Evolutionary conservation across 176 grass and related monocot genomes (phyloP).

Genomic region (Raddia distichophylla): DNA sequence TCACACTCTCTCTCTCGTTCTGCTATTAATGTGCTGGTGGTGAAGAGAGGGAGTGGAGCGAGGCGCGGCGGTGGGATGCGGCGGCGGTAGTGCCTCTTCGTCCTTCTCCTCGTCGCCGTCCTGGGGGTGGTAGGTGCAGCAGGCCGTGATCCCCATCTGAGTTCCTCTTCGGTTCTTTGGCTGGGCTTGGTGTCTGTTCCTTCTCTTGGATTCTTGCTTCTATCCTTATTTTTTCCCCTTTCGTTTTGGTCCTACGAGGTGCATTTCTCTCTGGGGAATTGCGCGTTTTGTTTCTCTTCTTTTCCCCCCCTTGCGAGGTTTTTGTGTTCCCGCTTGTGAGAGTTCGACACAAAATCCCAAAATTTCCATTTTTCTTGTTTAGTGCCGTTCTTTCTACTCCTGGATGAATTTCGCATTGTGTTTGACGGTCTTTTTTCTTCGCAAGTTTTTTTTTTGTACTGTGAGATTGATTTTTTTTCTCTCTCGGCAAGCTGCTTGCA

Average conservation of each 20-base stretch:
- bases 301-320: slow-evolving; percentile 18
- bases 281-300: neutral
- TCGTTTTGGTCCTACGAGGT: neutral
- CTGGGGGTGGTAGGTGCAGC: neutral
- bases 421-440: too few relatives aligned
- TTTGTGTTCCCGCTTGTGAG: neutral
- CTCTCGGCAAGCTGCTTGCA: slow-evolving; percentile 12
- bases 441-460: too few relatives aligned
- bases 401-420: neutral
- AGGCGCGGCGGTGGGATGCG: neutral
- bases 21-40: slow-evolving; percentile 32
- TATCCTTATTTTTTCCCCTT: neutral
- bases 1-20: too few relatives aligned
- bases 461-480: neutral
- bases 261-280: slow-evolving; percentile 30
- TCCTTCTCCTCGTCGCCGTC: neutral
- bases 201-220: neutral
- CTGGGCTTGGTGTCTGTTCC: neutral
- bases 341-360: neutral
- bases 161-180: neutral
- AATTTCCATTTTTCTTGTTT: neutral
- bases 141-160: slow-evolving; percentile 23
- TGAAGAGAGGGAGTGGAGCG: slow-evolving; percentile 22
- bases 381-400: neutral
- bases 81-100: neutral